Percentiles rank a stretch among this genome's conserved stretches.
These are phyloP conservation scores for Rhizopogon vinicolor DNA, from an alignment of 768 basidiomycete species.

Conservation along the genomic window DNA sequence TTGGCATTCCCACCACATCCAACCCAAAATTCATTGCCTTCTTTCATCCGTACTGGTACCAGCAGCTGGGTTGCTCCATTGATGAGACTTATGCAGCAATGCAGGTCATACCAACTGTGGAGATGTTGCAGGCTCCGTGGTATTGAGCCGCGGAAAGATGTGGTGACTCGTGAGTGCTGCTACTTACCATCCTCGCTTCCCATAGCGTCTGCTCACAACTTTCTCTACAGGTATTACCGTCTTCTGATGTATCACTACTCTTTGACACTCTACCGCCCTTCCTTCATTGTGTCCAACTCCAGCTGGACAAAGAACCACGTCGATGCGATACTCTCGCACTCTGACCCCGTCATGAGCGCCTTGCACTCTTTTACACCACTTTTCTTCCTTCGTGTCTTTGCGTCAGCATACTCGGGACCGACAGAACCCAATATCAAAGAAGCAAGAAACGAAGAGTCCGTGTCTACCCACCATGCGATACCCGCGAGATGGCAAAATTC, in stretches of 20 bases:
- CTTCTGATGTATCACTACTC: slow-evolving; percentile 31
- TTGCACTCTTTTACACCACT: slow-evolving; percentile 41
- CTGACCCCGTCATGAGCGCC: slow-evolving; percentile 44
- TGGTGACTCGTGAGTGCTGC: slow-evolving; percentile 46
- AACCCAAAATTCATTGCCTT: no score
- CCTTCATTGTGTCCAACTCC: slow-evolving; percentile 90
- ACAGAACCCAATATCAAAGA: slow-evolving; percentile 61
- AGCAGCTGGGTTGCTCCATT: no score
- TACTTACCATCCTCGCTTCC: no score
- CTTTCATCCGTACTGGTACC: no score
- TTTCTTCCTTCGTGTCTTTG: slow-evolving; percentile 27
- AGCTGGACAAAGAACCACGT: slow-evolving; percentile 91
- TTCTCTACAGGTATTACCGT: slow-evolving; percentile 70
- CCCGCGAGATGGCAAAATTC: slow-evolving; percentile 59
- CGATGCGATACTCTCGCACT: slow-evolving; percentile 60
- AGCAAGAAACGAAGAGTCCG: slow-evolving; percentile 71
- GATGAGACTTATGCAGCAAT: no score
- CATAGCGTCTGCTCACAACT: no score
- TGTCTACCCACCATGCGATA: slow-evolving; percentile 94
- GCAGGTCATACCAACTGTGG: slow-evolving; percentile 57
- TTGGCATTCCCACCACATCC: slow-evolving; percentile 5
- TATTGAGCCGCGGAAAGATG: slow-evolving; percentile 60
- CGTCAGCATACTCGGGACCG: slow-evolving; percentile 31
- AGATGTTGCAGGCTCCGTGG: slow-evolving; percentile 46
- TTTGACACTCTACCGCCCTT: slow-evolving; percentile 60